Evolutionary conservation across 192 early-diverging fungal genomes (phyloP).

Genomic region (Neocallimastix lanati): DNA sequence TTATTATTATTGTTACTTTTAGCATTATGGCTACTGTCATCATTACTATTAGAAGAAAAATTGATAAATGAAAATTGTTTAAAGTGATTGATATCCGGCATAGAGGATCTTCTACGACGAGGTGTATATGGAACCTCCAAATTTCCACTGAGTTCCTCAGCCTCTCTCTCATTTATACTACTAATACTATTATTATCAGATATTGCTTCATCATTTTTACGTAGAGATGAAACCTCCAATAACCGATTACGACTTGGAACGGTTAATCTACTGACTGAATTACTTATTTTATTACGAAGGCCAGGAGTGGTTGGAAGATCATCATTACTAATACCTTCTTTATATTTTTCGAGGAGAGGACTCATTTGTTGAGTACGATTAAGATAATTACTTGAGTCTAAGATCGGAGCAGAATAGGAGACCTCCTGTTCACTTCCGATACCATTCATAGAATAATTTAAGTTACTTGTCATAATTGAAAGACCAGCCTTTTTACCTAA

Average conservation of each 20-base stretch:
- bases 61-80: background rate
- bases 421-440: background rate
- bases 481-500: background rate
- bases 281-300: no score
- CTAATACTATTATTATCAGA: background rate
- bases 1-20: no score
- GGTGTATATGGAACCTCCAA: background rate
- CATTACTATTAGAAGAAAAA: background rate
- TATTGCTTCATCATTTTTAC: background rate
- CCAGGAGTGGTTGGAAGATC: no score
- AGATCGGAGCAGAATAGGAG: background rate
- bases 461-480: background rate
- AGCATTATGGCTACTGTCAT: background rate
- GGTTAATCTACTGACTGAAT: no score
- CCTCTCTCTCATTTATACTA: background rate
- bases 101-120: background rate
- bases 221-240: background rate
- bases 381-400: no score
- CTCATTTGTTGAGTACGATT: background rate
- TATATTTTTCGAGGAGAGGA: background rate
- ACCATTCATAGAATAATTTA: background rate
- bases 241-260: background rate
- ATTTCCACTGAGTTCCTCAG: background rate
- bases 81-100: background rate
- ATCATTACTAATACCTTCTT: no score